These are phyloP conservation scores for Turritis glabra DNA, from an alignment of 345 rosid species.

Conservation along the genomic window DNA sequence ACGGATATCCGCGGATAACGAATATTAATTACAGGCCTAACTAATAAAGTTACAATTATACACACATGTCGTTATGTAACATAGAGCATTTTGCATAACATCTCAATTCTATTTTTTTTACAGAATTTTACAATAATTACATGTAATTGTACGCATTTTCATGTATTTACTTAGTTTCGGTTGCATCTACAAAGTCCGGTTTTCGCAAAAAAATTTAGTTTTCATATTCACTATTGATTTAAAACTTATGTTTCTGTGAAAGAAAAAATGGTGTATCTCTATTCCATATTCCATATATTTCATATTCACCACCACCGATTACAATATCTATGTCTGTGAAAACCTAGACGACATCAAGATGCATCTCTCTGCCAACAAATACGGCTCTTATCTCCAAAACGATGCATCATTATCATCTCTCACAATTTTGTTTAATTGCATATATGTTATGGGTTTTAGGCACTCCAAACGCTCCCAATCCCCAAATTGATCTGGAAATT, in stretches of 20 bases:
- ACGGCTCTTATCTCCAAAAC: slow-evolving; percentile 92
- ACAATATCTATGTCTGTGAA: slow-evolving; percentile 98
- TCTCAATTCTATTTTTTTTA: not conserved
- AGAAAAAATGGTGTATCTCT: too few relatives aligned
- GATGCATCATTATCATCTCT: slow-evolving; percentile 48
- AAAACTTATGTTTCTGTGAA: not conserved
- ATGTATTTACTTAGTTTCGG: not conserved
- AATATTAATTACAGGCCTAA: too few relatives aligned
- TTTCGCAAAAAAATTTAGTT: not conserved
- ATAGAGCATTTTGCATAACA: not conserved
- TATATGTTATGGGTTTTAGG: too few relatives aligned
- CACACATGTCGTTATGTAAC: too few relatives aligned
- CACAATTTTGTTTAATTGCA: too few relatives aligned
- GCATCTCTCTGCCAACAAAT: slow-evolving; percentile 98
- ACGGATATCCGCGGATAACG: too few relatives aligned
- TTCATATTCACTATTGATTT: not conserved
- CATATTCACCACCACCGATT: slow-evolving; percentile 88
- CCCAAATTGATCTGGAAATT: too few relatives aligned
- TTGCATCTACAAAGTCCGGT: slow-evolving; percentile 5
- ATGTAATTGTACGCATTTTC: not conserved
- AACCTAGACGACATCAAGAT: slow-evolving; percentile 97
- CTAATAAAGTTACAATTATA: not conserved
- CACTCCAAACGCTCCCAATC: too few relatives aligned
- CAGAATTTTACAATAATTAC: not conserved
- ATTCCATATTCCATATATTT: too few relatives aligned